Percentiles rank a stretch among this genome's conserved stretches.
phyloP scores from a whole-genome alignment of 2,329 filamentous ascomycete genomes.

The Verticillium zaregamsianum region DNA sequence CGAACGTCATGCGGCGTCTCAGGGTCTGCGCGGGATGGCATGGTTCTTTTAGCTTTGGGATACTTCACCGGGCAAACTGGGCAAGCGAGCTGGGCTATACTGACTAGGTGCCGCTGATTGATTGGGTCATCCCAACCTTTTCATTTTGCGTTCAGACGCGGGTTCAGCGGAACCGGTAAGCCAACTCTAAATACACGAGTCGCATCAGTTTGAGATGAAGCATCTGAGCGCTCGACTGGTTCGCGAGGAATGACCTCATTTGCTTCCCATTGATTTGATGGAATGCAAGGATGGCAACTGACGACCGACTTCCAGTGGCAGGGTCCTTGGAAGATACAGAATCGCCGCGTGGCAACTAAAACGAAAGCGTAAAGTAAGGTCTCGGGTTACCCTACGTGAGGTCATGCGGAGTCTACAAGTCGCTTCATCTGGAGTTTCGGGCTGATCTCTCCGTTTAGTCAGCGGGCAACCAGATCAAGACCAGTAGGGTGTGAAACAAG shows the following conservation, averaged over 20 bases:
- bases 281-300: no score
- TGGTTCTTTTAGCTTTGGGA: background rate
- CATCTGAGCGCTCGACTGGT: background rate
- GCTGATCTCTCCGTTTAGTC: background rate
- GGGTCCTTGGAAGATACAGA: no score
- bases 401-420: background rate
- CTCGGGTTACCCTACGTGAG: no score
- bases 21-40: background rate
- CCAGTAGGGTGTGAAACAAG: background rate
- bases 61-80: background rate
- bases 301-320: no score
- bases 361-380: no score
- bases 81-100: background rate
- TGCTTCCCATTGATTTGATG: no score
- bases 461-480: background rate
- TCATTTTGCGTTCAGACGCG: background rate
- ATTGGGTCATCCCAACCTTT: background rate
- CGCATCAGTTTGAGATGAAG: background rate
- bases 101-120: background rate
- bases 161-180: background rate
- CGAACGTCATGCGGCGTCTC: no score
- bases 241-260: no score
- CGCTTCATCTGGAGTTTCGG: background rate
- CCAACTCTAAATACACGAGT: background rate
- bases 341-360: no score